phyloP scores from a whole-genome alignment of 169 alveolate genomes.

The Plasmodium coatneyi region DNA sequence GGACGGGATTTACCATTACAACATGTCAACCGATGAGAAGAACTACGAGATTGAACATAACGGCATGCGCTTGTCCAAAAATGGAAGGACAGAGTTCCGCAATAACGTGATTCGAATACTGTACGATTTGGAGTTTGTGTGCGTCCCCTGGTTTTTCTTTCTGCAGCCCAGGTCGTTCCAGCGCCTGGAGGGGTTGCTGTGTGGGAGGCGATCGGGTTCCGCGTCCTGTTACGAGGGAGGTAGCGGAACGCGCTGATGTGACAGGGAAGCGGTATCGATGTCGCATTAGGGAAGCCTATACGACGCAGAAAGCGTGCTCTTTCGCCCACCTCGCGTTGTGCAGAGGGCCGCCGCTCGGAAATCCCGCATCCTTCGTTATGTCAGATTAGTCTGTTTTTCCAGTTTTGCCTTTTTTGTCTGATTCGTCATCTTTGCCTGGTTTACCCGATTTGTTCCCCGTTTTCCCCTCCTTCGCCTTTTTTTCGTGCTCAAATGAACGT shows the following conservation, averaged over 20 bases:
- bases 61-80: constrained; percentile 17
- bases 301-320: not conserved
- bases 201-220: not conserved
- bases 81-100: constrained; percentile 66
- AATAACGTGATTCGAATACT: constrained; percentile 6
- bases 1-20: constrained; percentile 66
- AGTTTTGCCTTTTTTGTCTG: not conserved
- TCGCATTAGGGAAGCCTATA: not conserved
- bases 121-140: constrained; percentile 34
- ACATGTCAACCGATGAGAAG: constrained; percentile 21
- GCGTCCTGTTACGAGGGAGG: not conserved
- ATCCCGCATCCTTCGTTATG: not conserved
- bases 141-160: constrained; percentile 62
- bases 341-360: not conserved
- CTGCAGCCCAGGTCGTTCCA: constrained; percentile 23
- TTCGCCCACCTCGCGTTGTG: not conserved
- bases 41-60: constrained; percentile 31
- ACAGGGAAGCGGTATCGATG: not conserved
- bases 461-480: not conserved
- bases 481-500: not conserved
- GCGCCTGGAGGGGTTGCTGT: not conserved
- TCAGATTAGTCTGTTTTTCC: not conserved
- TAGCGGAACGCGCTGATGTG: not conserved
- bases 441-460: not conserved
- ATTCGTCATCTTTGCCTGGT: not conserved